Evolutionary conservation across 2,329 filamentous ascomycete genomes (phyloP), one percentile per base, ranked within the genome.

Genomic region (Cladosporium sp.): DNA sequence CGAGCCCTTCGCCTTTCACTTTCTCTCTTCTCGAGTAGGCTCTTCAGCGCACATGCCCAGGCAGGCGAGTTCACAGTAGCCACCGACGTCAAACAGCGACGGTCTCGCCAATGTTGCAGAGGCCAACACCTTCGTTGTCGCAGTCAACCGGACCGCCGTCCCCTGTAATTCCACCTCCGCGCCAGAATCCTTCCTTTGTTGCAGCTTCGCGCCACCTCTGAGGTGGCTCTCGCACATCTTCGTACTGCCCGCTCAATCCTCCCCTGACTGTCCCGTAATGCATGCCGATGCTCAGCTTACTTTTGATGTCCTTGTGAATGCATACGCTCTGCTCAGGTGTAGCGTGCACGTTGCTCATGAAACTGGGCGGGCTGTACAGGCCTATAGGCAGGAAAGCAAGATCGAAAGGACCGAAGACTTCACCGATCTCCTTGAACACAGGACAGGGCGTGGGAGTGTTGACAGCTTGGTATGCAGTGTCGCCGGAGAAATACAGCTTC

Each of bases 251-350:
- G 40, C 70, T 74, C 3, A 77, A 59, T 0, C 68, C 70, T 13
- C 75, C 74, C 49, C 75, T 58, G 0, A 78, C 69, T 0, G 75
- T 77, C 0, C 76, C 76, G 56, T 72, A 78, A 54, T 79, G 76
- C 76, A 78, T 78, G 0, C 73, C 76, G 22, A 79, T 70, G 32
- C 73, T 76, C 57, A 70, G 72, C 61, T 68, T 74, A 49, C 73
- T 74, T 42, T 58, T 66, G 42, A 78, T 60, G 52, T 76, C 74
- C 46, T 70, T 69, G 52, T 78, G 75, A 41, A 78, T 75, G 28
- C 70, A 61, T 1, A 77, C 58, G 5, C 72, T 72, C 55, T 78
- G 75, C 53, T 76, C 74, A 0, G 76, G 74, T 22, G 71, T 71
- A 10, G 71, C 71, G 46, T 79, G 76, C 10, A 77, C 68, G 2